Evolutionary conservation across 257 asterid species (phyloP).

Genomic region (Nicotiana knightiana): DNA sequence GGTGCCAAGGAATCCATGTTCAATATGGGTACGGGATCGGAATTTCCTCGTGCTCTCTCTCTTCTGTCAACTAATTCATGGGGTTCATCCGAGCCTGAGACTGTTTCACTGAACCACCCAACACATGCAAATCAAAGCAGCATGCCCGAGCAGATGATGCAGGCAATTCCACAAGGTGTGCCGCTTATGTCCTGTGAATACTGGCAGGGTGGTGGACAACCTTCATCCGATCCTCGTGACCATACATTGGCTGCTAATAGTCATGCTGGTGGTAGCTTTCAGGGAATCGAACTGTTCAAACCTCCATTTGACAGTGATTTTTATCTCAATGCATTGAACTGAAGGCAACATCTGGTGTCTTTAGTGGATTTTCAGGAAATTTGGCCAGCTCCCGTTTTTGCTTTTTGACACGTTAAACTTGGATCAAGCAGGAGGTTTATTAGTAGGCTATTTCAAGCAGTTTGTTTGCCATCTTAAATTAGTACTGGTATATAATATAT

Average conservation of each 20-base stretch:
- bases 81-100: conserved; percentile 48
- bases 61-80: conserved; percentile 86
- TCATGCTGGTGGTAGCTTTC: conserved; percentile 26
- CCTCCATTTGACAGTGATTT: conserved; percentile 41
- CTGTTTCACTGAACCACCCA: conserved; percentile 29
- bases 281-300: conserved; percentile 40
- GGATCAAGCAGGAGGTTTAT: not conserved
- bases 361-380: not conserved
- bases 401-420: not conserved
- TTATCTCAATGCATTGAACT: conserved; percentile 38
- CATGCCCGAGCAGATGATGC: conserved; percentile 32
- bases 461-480: not conserved
- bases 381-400: not conserved
- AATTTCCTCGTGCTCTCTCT: conserved; percentile 84
- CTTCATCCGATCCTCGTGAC: conserved; percentile 21
- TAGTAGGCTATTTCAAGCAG: not conserved
- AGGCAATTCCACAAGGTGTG: conserved; percentile 41
- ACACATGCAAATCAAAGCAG: conserved; percentile 26
- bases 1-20: conserved; percentile 56
- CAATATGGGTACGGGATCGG: conserved; percentile 40
- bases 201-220: conserved; percentile 49
- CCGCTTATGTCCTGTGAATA: conserved; percentile 49
- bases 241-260: conserved; percentile 26
- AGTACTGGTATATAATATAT: conserved; percentile 1
- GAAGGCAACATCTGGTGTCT: not conserved